Conservation (phyloP, 345 rosid species). For the Corchorus olitorius region DNA sequence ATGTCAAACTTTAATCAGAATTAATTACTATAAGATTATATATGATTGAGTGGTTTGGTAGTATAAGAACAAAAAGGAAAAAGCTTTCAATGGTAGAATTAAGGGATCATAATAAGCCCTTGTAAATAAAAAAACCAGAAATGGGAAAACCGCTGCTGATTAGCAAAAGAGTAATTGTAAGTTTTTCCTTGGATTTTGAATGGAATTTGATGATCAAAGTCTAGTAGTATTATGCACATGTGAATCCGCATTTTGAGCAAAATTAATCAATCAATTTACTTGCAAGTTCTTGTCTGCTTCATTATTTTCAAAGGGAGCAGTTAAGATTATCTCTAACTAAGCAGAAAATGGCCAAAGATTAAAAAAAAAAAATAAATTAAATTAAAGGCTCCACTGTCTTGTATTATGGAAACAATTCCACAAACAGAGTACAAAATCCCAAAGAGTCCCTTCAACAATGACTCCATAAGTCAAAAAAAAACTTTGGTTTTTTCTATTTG, state of each 20-base stretch:
- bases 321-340: conserved; percentile 37
- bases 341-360: conserved; percentile 19
- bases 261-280: conserved; percentile 29
- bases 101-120: background rate
- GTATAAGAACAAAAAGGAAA: background rate
- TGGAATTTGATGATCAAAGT: background rate
- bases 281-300: conserved; percentile 49
- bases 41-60: conserved; percentile 28
- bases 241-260: conserved; percentile 56
- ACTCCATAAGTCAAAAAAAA: conserved; percentile 43
- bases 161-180: too few relatives aligned
- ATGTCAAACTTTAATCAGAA: conserved; percentile 26
- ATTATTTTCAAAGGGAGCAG: conserved; percentile 66
- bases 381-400: conserved; percentile 17
- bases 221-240: conserved; percentile 39
- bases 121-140: conserved; percentile 32
- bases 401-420: conserved; percentile 34
- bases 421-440: conserved; percentile 20
- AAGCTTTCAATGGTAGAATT: conserved; percentile 3
- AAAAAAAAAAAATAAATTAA: background rate
- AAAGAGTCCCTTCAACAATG: conserved; percentile 17
- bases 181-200: background rate
- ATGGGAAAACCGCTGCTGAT: conserved; percentile 25
- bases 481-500: conserved; percentile 30
- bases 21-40: background rate